Base-by-base conservation (phyloP, 192 early-diverging fungal genomes). In the Coemansia sp. region DNA sequence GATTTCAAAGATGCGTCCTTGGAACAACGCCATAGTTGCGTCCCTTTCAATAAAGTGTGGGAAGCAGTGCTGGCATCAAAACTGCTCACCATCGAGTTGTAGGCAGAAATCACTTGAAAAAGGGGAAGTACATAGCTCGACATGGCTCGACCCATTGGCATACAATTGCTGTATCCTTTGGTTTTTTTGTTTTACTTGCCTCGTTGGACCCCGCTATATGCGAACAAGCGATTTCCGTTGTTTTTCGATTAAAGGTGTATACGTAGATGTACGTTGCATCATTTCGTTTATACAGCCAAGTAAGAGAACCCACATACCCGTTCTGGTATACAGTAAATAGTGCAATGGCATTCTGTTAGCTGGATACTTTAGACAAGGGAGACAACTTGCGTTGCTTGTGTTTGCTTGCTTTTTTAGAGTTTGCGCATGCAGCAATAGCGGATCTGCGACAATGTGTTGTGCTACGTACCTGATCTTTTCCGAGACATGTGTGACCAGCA, bases 401-500 rank as follows among this genome's bases (percentile, higher is more conserved):
- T n/a, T n/a, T n/a, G n/a, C n/a, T n/a, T 6, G 30, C 30, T 32
- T 32, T 32, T 32, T 32, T 32, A 32, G 30, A 49, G 20, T 22
- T 22, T 6, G 19, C 13, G 19, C 20, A 18, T 22, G 19, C 47
- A 20, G 19, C 25, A 28, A 27, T 3, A 28, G 7, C 9, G 7
- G 50, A 14, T 28, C 25, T 24, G 2, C 25, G 13, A 28, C 19
- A 28, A 22, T 23, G 47, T 49, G 6, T 49, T 23, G 23, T 25
- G 10, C 27, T 25, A 24, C 59, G 62, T 72, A 69, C 75, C 75
- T 78, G 56, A 78, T 72, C 50, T 78, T 78, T 39, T 78, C 69
- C 7, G 75, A 68, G 20, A 78, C 75, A 20, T 78, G 75, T 32
- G 70, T 78, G 55, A 78, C 64, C 50, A 78, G 62, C 62, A 78